Evolutionary conservation across 306 rosid genomes (phyloP).

Genomic region (Arachis stenosperma): DNA sequence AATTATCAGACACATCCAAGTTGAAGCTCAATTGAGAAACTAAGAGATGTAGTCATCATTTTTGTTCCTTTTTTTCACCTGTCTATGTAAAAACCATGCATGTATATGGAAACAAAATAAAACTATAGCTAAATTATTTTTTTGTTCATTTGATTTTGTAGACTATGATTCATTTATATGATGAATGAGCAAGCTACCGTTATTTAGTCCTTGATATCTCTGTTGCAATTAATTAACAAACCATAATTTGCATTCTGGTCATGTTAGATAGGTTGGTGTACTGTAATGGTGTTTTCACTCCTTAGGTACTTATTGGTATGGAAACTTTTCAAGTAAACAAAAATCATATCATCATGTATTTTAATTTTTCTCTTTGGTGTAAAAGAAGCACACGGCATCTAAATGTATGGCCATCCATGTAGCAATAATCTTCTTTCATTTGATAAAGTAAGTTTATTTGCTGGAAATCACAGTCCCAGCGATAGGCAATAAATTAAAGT

Average conservation of each 20-base stretch:
- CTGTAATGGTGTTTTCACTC: not conserved
- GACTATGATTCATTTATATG: not conserved
- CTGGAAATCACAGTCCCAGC: no score
- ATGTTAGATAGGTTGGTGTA: not conserved
- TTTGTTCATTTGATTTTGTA: not conserved
- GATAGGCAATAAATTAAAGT: no score
- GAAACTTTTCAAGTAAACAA: not conserved
- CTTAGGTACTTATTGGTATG: not conserved
- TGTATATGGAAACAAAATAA: not conserved
- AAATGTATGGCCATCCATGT: no score
- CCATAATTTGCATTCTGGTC: no score
- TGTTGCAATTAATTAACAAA: not conserved
- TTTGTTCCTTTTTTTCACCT: no score
- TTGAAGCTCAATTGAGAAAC: conserved; percentile 29
- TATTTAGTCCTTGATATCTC: no score
- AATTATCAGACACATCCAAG: conserved; percentile 5
- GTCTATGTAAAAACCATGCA: not conserved
- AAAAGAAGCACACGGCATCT: no score
- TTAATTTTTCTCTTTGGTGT: no score
- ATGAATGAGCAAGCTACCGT: not conserved
- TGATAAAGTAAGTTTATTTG: no score
- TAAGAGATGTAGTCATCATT: no score
- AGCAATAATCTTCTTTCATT: no score
- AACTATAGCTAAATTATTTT: not conserved
- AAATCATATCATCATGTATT: not conserved